Base-by-base conservation (phyloP, 768 basidiomycete genomes). In the Lanmaoa rubissima region DNA sequence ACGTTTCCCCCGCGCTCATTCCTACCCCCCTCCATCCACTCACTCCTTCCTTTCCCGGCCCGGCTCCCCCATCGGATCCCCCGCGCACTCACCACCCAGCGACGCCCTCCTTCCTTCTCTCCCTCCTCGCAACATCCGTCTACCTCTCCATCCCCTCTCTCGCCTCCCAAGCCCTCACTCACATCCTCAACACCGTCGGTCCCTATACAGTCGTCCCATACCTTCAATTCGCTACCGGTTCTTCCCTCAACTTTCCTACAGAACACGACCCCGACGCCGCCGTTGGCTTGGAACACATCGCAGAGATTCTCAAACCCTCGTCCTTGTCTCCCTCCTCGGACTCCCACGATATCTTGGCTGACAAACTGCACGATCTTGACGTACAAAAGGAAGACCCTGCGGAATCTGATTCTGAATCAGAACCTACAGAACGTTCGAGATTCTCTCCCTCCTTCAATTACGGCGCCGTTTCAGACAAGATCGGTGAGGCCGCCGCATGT, bases 381-480 rank as follows among this genome's bases (percentile, higher is more conserved):
- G 57, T 75, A 41, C 66, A 69, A 46, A 75, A 76, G 51, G 75
- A 76, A 53, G 74, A 69, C 47, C 73, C 73, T 11, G 65, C 72
- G 8, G 73, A 74, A 34, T 73, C 71, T 9, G 68, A 70, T 28
- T 64, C 66, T 4, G 68, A 64, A 42, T 61, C 72, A n/a, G 67
- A 69, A n/a, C 53, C 58, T 14, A 54, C 66, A 31, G 61, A 59
- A 9, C 54, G 45, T 6, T 59, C 55, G 2, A 53, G 54, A 7
- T 65, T 57, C 21, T 61, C 65, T 14, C 78, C 80, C 2, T 75
- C 74, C 36, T 89, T 85, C 63, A 80, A 85, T 66, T 96, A 97
- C 65, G 94, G 94, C n/a, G 79, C 83, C n/a, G 78, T 94, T 11
- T 90, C 90, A 0, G 85, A 93, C 72, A 95, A 92, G 75, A 91